Conservation (phyloP, 2,329 filamentous ascomycete genomes). For the Thielaviopsis populi region DNA sequence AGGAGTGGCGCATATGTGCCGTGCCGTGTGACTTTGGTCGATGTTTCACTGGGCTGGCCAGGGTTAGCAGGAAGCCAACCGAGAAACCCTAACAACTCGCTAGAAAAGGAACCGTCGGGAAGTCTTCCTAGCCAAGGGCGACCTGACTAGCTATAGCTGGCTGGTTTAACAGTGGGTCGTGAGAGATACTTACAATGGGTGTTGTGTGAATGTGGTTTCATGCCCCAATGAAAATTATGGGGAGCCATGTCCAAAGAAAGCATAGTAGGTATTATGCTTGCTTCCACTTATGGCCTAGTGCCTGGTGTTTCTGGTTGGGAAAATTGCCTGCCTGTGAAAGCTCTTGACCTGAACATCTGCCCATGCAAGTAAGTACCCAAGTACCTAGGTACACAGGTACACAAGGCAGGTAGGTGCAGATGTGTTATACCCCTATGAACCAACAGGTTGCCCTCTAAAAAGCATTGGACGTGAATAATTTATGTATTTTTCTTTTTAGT, state of each 20-base stretch:
- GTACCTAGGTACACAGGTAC: neutral
- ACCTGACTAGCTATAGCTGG: neutral
- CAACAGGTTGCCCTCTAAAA: neutral
- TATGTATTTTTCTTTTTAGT: neutral
- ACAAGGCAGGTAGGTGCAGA: neutral
- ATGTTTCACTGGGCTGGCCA: too few species aligned
- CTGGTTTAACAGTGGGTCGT: neutral
- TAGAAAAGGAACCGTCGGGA: conserved; percentile 1
- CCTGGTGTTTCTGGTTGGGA: conserved; percentile 15
- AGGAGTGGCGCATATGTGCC: neutral
- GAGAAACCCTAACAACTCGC: neutral
- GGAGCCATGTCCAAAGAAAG: neutral
- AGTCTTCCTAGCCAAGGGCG: neutral
- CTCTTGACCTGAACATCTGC: neutral
- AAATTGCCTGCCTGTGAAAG: conserved; percentile 7
- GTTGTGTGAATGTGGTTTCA: neutral
- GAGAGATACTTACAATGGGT: neutral
- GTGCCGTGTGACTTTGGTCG: neutral
- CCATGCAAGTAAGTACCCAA: neutral
- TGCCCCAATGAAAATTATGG: conserved; percentile 15
- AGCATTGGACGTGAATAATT: neutral
- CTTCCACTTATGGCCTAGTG: conserved; percentile 15
- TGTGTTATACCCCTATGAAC: neutral
- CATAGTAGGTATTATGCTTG: neutral
- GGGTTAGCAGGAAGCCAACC: neutral